Evolutionary conservation across 257 asterid genomes (phyloP), one percentile per base, ranked within the genome.

Genomic region (Gentiana macrophylla): DNA sequence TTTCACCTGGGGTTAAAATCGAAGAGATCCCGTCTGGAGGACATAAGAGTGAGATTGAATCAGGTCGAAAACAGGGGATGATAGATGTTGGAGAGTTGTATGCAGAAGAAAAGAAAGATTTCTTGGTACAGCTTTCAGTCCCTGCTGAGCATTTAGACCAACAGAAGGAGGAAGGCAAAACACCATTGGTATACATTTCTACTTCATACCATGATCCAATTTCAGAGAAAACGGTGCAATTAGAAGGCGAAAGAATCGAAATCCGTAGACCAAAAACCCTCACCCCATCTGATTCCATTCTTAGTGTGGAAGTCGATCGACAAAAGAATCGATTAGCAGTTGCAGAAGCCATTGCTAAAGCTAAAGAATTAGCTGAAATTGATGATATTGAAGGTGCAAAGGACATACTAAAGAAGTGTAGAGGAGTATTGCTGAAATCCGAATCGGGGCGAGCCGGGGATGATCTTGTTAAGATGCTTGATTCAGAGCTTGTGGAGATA

Each of bases 271-370:
- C 80, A 1, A 62, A 52, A 5, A 45, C 36, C 12, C 51, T 43
- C 1, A 50, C 74, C 0, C 46, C 72, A 34, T 41, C 37, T 1
- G 76, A 73, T n/a, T 52, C 11, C 12, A 1, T 13, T 2, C 64
- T 79, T 34, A 67, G 50, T 35, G 15, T 69, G 51, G 82, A 79
- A 46, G 82, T 76, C 8, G 86, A 79, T 37, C 54, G 80, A 60
- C 80, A 79, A 65, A 70, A 61, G 34, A 76, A 79, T 38, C 67
- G 82, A n/a, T 37, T 72, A 10, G 9, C 11, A 0, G 74, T 61
- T 0, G 69, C 76, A 15, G 80, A 70, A 50, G 56, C 64, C 41
- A 72, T 79, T 35, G 68, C 60, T n/a, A 74, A 71, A 66, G 82
- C 86, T 24, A 75, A 24, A 24, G 24, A 24, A 24, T 24, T 24